Base-by-base conservation (phyloP, 1,284 basidiomycete genomes). In the Sanghuangporus baumii region DNA sequence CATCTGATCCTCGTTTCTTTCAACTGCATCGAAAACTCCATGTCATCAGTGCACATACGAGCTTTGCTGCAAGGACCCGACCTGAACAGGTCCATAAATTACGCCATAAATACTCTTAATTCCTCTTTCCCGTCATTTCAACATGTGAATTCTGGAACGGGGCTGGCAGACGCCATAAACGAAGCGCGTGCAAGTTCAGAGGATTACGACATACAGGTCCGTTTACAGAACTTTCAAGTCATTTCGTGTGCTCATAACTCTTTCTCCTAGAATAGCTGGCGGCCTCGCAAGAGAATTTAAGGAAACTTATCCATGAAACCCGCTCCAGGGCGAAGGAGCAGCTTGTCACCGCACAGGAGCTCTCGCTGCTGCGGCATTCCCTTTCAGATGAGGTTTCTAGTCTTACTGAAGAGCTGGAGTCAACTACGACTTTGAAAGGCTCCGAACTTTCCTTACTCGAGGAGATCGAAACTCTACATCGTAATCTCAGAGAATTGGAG, bases 361-460 rank as follows among this genome's bases (percentile, higher is more conserved):
- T 93, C 38, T 86, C 88, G 0, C 77, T 91, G n/a, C 75, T 88
- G 40, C 81, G 92, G 26, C 91, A 93, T 72, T 83, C 82, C 57
- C 77, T 96, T 65, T 79, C 88, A 63, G 85, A 95, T 75, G 86
- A 95, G 73, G 77, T 93, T 61, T 74, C 83, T 47, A 79, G 86
- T 70, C 77, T 96, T 65, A 82, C 86, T 55, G 75, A 84, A 65
- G 81, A 85, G 62, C 77, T 93, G n/a, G 75, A 85, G 48, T 88
- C 89, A 0, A 75, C 82, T 0, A 67, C 83, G 36, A 77, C 78
- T 9, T 11, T 51, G 5, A 47, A 57, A 50, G 36, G 11, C 18
- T 38, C 51, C 7, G 57, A 46, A 20, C 77, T 85, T 1, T 90
- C 88, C 0, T 75, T 93, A 11, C 76, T 96, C n/a, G 91, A 96